A percentile compares a stretch with the other conserved stretches of the same genome.
Evolutionary conservation across 805 yeast species (phyloP).

Genomic region (Candida chilensis): DNA sequence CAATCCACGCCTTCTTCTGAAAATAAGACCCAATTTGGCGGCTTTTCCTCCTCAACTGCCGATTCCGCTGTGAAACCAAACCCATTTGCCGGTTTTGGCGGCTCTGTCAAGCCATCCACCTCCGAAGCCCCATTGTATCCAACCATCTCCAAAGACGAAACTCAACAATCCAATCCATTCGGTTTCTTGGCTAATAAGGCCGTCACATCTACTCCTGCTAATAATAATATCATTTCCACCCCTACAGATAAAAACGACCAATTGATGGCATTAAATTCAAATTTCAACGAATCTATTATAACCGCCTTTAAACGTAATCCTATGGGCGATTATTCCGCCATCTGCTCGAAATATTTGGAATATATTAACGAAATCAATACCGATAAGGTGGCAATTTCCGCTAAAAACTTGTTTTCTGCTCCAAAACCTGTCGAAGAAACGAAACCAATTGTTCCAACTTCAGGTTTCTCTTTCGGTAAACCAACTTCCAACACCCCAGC

Average conservation of each 20-base stretch:
- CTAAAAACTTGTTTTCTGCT: conserved; percentile 1
- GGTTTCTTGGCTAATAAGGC: conserved; percentile 1
- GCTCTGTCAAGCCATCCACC: too few relatives aligned
- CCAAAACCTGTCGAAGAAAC: not conserved
- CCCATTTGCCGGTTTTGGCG: conserved; percentile 7
- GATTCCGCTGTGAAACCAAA: conserved; percentile 1
- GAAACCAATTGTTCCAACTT: too few relatives aligned
- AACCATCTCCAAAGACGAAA: conserved; percentile 1
- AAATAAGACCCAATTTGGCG: too few relatives aligned
- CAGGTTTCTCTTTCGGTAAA: too few relatives aligned
- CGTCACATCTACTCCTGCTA: too few relatives aligned
- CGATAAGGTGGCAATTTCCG: conserved; percentile 8
- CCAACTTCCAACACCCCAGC: not conserved
- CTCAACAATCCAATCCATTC: conserved; percentile 3
- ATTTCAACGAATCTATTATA: conserved; percentile 41
- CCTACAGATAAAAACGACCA: conserved; percentile 34
- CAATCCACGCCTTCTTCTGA: too few relatives aligned
- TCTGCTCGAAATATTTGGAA: conserved; percentile 48
- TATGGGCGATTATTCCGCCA: conserved; percentile 44
- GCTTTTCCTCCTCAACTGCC: not conserved
- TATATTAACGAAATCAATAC: conserved; percentile 33
- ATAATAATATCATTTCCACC: too few relatives aligned
- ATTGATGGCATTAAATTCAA: conserved; percentile 57
- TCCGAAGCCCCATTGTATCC: conserved; percentile 3
- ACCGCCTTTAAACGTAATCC: conserved; percentile 31